Evolutionary conservation across 805 yeast genomes (phyloP), one percentile per base, ranked within the genome.

Genomic region (Nakazawaea populi): DNA sequence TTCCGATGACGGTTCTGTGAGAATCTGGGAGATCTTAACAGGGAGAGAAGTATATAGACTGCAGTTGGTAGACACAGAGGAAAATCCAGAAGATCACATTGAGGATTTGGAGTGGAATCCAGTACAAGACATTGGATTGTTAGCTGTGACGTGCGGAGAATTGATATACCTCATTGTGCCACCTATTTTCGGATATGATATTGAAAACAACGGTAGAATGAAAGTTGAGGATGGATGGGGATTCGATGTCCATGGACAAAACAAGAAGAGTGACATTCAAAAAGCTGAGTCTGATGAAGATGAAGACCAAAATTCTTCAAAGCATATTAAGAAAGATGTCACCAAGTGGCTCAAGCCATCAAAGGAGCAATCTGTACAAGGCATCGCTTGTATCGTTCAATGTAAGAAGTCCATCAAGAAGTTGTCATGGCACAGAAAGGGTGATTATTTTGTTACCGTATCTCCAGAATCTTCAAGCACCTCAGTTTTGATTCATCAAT

Each of bases 381-480:
- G 96, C 50, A 82, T 90, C 14, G 84, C 88, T 2, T 81, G 87
- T 18, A 77, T 94, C 46, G 79, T 86, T 48, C 73, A 78, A 52
- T 61, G 68, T n/a, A 58, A 68, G 43, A 69, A 70, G 43, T 77
- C 87, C 0, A 80, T 92, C 55, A 90, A 89, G 69, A 85, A 83
- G 62, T 58, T 94, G 27, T 80, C 96, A 57, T 94, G 99, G 99
- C 99, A 94, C 68, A 79, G 97, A 67, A 87, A 87, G 63, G 99
- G 99, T 61, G 99, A 94, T 72, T 94, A 94, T 66, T 88, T 94
- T 60, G 96, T 92, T 56, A 84, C 96, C 4, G 96, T 89, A n/a
- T 83, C 96, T n/a, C 97, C 98, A 48, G 94, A 89, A 48, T 86
- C 89, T 47, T 89, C 87, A 50, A 83, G 89, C 63, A 79, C 91